Base-by-base conservation (phyloP, 495 filamentous ascomycete species). In the Sphaerosporella brunnea region DNA sequence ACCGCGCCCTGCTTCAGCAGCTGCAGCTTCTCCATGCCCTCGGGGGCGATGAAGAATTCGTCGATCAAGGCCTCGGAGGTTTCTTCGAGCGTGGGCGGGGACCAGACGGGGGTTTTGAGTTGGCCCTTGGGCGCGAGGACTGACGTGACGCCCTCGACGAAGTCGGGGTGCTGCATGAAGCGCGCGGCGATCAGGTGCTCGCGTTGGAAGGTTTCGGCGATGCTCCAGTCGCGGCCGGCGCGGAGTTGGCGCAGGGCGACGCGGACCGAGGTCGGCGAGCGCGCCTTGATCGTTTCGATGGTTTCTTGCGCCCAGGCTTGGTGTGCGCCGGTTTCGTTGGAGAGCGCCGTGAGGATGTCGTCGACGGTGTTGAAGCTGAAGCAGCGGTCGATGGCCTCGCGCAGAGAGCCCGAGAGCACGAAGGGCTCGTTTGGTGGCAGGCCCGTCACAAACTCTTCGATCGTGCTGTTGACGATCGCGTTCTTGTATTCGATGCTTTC, bases 131-230 rank as follows among this genome's bases (percentile, higher is more conserved):
- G 68, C 52, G 87, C 71, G 20, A 96, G 69, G 19, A 73, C 69
- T 21, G 84, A 78, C 45, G 73, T 74, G 36, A 96, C 87, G 32
- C 90, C 90, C 62, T 84, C 78, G 37, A 73, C 73, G 63, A 96
- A 97, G 62, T 97, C 90, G 3, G 75, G 79, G 56, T 83, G 75
- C 25, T 64, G 61, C 88, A 96, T 93, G 69, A 96, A 95, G 43
- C 73, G 70, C 34, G 69, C 59, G 2, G 90, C 83, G 28, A 96
- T 77, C 51, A 74, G 67, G 63, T 85, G 69, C 66, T 97, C 90
- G 28, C 77, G 74, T 58, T 75, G 67, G 70, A 95, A 96, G 0
- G 90, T 75, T 63, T 88, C 71, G 3, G 69, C 60, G 54, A 96
- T 94, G 45, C 63, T 65, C 90, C 90, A 94, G 1, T 67, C 58